A percentile compares a stretch with the other conserved stretches of the same genome.
Conservation (phyloP, 2,329 filamentous ascomycete species). For the Epichloe festucae region DNA sequence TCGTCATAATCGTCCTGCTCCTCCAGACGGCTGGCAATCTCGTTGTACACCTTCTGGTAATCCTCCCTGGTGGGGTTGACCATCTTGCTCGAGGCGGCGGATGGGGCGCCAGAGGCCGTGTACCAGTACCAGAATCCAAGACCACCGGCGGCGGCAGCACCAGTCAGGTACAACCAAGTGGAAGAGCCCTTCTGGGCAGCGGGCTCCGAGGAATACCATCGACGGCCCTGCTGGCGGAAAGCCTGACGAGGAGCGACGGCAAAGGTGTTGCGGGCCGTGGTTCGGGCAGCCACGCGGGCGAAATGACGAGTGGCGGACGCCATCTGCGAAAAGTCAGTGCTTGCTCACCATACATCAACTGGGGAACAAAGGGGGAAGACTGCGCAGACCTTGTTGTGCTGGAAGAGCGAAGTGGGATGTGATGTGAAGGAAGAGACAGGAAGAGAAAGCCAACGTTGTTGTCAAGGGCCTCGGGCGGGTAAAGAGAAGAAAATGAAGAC, state of each 20-base stretch:
- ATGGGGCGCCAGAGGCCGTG: constrained; percentile 37
- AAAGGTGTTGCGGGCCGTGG: constrained; percentile 44
- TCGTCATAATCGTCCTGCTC: constrained; percentile 95
- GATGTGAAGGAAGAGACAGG: not conserved
- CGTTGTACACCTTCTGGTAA: constrained; percentile 92
- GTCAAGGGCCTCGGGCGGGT: not conserved
- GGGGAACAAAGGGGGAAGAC: not conserved
- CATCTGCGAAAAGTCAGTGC: constrained; percentile 15
- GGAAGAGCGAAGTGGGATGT: not conserved
- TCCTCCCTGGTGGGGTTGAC: constrained; percentile 71
- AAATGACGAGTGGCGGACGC: constrained; percentile 38
- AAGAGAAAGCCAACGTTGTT: not conserved
- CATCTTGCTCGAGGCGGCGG: constrained; percentile 37
- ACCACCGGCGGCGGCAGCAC: constrained; percentile 45
- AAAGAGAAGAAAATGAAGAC: not conserved
- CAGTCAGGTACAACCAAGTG: constrained; percentile 43
- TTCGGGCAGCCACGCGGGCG: constrained; percentile 45
- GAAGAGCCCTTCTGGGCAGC: constrained; percentile 34
- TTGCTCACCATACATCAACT: not conserved
- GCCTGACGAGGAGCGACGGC: constrained; percentile 48
- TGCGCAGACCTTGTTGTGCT: not conserved
- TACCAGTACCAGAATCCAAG: constrained; percentile 57
- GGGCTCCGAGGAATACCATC: constrained; percentile 65
- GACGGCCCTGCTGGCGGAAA: constrained; percentile 62
- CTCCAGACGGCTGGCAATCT: constrained; percentile 64